Conservation (phyloP, 257 asterid genomes). For the Penstemon davidsonii region DNA sequence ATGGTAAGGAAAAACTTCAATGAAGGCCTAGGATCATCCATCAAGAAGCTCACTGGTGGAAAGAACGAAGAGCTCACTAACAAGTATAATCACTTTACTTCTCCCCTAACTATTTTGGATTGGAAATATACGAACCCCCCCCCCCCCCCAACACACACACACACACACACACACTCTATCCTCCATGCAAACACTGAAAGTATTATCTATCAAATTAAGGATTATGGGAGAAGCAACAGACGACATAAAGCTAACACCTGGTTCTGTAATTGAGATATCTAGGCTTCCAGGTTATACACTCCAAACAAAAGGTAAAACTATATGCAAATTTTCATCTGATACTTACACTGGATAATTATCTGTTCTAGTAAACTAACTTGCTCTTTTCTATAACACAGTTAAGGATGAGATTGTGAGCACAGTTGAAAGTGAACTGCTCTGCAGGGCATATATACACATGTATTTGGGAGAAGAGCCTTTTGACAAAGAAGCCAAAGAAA, state of each 20-base stretch:
- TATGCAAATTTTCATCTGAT: background rate
- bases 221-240: constrained; percentile 73
- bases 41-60: constrained; percentile 74
- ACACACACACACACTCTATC: too few relatives aligned
- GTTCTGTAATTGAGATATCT: constrained; percentile 73
- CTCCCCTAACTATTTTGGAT: background rate
- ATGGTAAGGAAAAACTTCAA: constrained; percentile 69
- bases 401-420: constrained; percentile 60
- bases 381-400: constrained; percentile 44
- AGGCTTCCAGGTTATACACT: constrained; percentile 73
- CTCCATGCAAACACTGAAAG: constrained; percentile 16
- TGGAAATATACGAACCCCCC: too few relatives aligned
- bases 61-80: constrained; percentile 67
- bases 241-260: constrained; percentile 62
- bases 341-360: background rate
- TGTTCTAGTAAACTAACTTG: constrained; percentile 7
- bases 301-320: constrained; percentile 61
- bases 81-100: constrained; percentile 33
- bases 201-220: constrained; percentile 40
- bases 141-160: too few relatives aligned
- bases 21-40: constrained; percentile 69
- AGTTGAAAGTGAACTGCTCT: constrained; percentile 66
- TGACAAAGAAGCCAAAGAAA: constrained; percentile 76
- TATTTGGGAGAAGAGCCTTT: constrained; percentile 74
- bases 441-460: constrained; percentile 69